These are phyloP conservation scores for Pistacia atlantica DNA, from an alignment of 345 rosid species.

Conservation along the genomic window DNA sequence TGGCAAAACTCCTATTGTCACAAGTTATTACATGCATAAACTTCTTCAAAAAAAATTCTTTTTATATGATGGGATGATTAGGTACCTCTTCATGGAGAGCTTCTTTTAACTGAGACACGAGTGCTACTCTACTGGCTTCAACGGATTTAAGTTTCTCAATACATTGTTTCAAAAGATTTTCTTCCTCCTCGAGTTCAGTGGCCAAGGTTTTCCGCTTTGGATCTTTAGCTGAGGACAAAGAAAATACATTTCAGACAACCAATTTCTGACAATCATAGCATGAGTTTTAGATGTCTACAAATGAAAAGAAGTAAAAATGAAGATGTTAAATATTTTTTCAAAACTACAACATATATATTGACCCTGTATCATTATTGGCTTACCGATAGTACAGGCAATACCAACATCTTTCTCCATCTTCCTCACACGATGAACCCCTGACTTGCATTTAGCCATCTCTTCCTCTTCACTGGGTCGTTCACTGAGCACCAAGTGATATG, in stretches of 20 bases:
- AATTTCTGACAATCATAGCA: slow-evolving; percentile 16
- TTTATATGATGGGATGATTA: not conserved
- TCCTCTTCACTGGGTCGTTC: slow-evolving; percentile 80
- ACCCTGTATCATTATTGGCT: slow-evolving; percentile 7
- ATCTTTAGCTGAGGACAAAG: slow-evolving; percentile 52
- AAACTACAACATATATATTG: slow-evolving; percentile 12
- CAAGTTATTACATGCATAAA: not conserved
- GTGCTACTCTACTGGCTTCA: slow-evolving; percentile 69
- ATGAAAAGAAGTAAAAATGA: not conserved
- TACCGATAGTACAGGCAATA: slow-evolving; percentile 64
- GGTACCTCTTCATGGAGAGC: slow-evolving; percentile 79
- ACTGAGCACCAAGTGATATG: slow-evolving; percentile 65
- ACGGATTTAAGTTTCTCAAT: slow-evolving; percentile 79
- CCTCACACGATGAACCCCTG: slow-evolving; percentile 65
- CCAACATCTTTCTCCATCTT: slow-evolving; percentile 87
- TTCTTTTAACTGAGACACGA: slow-evolving; percentile 82
- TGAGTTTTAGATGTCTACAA: not conserved
- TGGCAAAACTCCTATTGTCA: not conserved
- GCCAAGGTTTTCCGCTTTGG: slow-evolving; percentile 63
- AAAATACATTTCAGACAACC: slow-evolving; percentile 18
- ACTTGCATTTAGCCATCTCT: slow-evolving; percentile 81
- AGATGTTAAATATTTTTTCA: not conserved
- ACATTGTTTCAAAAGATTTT: slow-evolving; percentile 68
- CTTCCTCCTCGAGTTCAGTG: slow-evolving; percentile 75
- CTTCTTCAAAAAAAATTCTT: not conserved